These are phyloP conservation scores for Candida anglica DNA, from an alignment of 805 yeast genomes.

Conservation along the genomic window DNA sequence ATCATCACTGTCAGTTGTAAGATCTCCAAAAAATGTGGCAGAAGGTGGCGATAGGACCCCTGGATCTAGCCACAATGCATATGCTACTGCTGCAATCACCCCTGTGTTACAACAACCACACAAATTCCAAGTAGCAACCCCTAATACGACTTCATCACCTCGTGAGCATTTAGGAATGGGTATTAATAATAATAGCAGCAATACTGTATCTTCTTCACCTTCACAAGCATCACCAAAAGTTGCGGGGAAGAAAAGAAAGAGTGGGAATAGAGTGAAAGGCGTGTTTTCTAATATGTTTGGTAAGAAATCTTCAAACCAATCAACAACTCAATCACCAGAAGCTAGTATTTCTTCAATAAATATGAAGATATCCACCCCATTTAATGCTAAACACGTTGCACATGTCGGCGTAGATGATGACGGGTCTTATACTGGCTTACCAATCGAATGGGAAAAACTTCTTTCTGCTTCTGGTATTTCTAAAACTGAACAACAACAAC, in stretches of 20 bases:
- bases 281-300: slow-evolving; percentile 53
- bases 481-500: slow-evolving; percentile 79
- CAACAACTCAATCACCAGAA: slow-evolving; percentile 8
- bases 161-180: slow-evolving; percentile 20
- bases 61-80: slow-evolving; percentile 10
- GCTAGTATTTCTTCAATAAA: slow-evolving; percentile 15
- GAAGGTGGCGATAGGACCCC: too few relatives aligned
- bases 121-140: slow-evolving; percentile 8
- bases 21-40: slow-evolving; percentile 4
- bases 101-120: slow-evolving; percentile 20
- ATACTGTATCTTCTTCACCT: too few relatives aligned
- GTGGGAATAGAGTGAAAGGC: slow-evolving; percentile 53
- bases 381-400: slow-evolving; percentile 83
- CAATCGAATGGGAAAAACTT: slow-evolving; percentile 86
- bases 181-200: slow-evolving; percentile 5
- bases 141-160: slow-evolving; percentile 18
- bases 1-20: slow-evolving; percentile 1
- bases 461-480: slow-evolving; percentile 85
- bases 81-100: slow-evolving; percentile 25
- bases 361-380: slow-evolving; percentile 83
- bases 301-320: slow-evolving; percentile 17
- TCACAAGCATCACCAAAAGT: slow-evolving; percentile 13
- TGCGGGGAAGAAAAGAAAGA: slow-evolving; percentile 26
- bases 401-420: slow-evolving; percentile 90
- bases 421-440: slow-evolving; percentile 89